Evolutionary conservation across 1,139 yeast species (phyloP).

Genomic region (Geotrichum bryndzae): DNA sequence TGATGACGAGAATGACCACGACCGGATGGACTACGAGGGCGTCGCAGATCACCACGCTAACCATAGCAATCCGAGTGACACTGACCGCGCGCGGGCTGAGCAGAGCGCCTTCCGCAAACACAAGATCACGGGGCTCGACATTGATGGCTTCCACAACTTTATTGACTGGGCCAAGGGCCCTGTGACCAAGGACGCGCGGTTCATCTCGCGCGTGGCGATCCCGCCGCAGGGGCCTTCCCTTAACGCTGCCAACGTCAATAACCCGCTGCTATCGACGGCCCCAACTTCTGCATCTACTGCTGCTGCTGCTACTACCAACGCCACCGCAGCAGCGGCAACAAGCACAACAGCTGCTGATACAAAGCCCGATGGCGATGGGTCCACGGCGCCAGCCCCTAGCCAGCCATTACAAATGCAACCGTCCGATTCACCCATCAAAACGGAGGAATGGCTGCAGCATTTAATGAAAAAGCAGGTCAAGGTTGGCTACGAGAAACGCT

Average conservation of each 20-base stretch:
- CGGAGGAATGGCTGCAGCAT: conserved; percentile 34
- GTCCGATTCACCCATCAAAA: not conserved
- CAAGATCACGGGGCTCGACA: conserved; percentile 17
- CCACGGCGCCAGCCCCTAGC: not conserved
- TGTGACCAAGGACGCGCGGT: conserved; percentile 38
- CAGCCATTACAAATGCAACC: not conserved
- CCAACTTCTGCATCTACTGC: conserved; percentile 4
- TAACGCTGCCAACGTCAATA: conserved; percentile 26
- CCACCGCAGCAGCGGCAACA: not conserved
- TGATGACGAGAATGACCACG: not conserved
- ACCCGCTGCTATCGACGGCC: conserved; percentile 11
- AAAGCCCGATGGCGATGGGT: not conserved
- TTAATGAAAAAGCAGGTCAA: conserved; percentile 34
- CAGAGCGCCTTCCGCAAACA: conserved; percentile 29
- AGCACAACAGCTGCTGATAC: not conserved
- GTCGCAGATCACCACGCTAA: not conserved
- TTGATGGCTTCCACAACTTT: conserved; percentile 36
- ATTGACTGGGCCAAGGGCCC: conserved; percentile 46
- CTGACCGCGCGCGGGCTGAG: not conserved
- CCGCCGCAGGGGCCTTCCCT: conserved; percentile 10
- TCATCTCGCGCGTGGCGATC: conserved; percentile 30
- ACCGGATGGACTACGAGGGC: not conserved
- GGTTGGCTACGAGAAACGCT: conserved; percentile 34
- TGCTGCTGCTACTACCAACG: conserved; percentile 14
- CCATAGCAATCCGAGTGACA: not conserved